Evolutionary conservation across 2,329 filamentous ascomycete species (phyloP), one percentile per base, ranked within the genome.

Genomic region (Didymella sp.): DNA sequence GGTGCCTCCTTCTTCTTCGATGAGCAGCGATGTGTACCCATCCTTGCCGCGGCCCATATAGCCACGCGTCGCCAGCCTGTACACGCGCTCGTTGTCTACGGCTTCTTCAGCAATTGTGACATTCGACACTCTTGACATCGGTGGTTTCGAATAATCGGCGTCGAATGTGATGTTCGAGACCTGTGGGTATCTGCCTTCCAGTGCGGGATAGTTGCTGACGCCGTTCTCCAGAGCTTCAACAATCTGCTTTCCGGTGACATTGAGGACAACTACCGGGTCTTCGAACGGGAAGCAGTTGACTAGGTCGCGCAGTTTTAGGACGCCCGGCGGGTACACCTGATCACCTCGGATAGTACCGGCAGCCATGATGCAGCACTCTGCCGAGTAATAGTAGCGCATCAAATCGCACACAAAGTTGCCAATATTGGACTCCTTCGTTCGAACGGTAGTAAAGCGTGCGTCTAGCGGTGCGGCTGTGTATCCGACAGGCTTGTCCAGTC

Each of bases 1-100:
- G 3, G 84, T 78, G 15, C 92, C 92, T 24, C 92, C 92, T 73
- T 91, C 89, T 3, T 87, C 85, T 63, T 89, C 78, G 28, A 91
- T 85, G n/a, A 94, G 83, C 1, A 96, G 82, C 43, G 88, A 88
- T 2, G 84, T 85, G 76, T 89, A 96, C 2, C 92, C 92, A 64
- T 96, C 92, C 75, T 94, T 95, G 19, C 92, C 92, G 31, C 91
- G 85, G 4, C 85, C 89, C 92, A 96, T 96, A 72, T 96, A 97
- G 0, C 91, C 92, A 53, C 92, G 81, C 0, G 92, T 97, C 8
- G 88, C 89, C 2, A 96, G 80, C 0, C 84, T 82, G 69, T 96
- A 96, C 33, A 85, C 80, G 58, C 78, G 85, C 19, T 86, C 80
- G 11, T 84, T 76, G 21, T 92, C 85, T 4, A 92, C 80, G 0